Evolutionary conservation across 768 basidiomycete genomes (phyloP), one percentile per base, ranked within the genome.

Genomic region (Pleurotus djamor): DNA sequence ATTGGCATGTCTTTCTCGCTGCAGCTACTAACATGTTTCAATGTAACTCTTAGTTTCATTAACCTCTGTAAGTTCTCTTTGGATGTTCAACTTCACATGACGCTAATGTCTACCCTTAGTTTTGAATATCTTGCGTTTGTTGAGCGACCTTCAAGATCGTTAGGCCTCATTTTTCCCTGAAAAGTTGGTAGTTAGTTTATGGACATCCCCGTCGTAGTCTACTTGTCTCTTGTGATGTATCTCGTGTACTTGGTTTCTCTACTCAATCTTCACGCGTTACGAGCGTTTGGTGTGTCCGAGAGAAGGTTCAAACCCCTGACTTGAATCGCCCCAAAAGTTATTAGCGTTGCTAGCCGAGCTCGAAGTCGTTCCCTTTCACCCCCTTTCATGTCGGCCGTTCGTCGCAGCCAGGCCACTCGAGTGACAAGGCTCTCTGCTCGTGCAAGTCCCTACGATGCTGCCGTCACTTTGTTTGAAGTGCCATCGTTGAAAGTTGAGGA

Each of bases 111-210:
- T 41, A 56, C 33, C 61, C 54, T 13, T 62, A 91, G 90, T 95
- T 85, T 72, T 96, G 68, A 90, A 80, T 71, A 93, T 96, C 67
- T 83, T 96, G 57, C 90, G 94, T 61, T 80, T 95, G 61, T 71
- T 96, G 66, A 92, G 86, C 65, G 75, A 83, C 63, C 44, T 82
- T 49, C 76, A 82, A 64, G 81, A 83, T n/a, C 76, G 75, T 36
- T 83, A 65, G 75, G 52, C 38, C 10, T 10, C 9, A 10, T 41
- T 41, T 41, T 28, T 28, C 21, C 21, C 21, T 28, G 21, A 28
- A 1, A 28, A 28, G 21, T 28, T 28, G 3, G 21, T 28, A 28
- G 21, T 28, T 28, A 28, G 21, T 28, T 28, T 28, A 28, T 28
- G 21, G 21, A 28, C 21, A 28, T 28, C 21, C 21, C 21, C 21